Conservation (phyloP, 2,329 filamentous ascomycete genomes). For the Hypomyces perniciosus region DNA sequence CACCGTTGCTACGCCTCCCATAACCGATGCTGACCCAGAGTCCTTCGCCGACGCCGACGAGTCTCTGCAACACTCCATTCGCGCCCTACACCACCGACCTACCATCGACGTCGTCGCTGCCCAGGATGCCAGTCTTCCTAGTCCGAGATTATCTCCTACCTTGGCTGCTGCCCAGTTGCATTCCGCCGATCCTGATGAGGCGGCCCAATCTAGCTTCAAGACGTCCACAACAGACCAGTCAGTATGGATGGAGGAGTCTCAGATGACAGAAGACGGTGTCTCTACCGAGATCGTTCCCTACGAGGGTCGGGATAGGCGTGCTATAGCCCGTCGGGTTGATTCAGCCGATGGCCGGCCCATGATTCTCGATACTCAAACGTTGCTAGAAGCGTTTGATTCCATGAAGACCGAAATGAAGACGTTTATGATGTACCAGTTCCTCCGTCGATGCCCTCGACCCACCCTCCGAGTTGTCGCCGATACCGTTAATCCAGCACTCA, state of each 20-base stretch:
- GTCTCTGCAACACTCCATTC: conserved; percentile 40
- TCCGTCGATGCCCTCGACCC: conserved; percentile 79
- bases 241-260: conserved; percentile 37
- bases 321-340: neutral
- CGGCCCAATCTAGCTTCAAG: conserved; percentile 28
- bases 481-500: conserved; percentile 87
- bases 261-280: conserved; percentile 27
- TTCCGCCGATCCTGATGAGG: conserved; percentile 40
- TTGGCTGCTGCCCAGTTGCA: conserved; percentile 62
- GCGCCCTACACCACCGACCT: conserved; percentile 43
- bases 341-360: conserved; percentile 15
- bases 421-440: conserved; percentile 93
- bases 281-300: conserved; percentile 13
- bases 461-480: conserved; percentile 86
- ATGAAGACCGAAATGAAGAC: conserved; percentile 90
- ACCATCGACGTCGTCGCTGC: conserved; percentile 64
- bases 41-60: conserved; percentile 49
- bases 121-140: conserved; percentile 88
- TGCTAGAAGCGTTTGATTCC: conserved; percentile 85
- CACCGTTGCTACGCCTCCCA: conserved; percentile 67
- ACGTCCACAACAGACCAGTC: conserved; percentile 24
- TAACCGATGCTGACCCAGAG: conserved; percentile 66
- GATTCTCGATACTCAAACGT: conserved; percentile 75
- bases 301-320: conserved; percentile 13
- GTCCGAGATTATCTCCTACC: conserved; percentile 88